phyloP scores from a whole-genome alignment of 805 yeast species.

The Scheffersomyces ergatensis region DNA sequence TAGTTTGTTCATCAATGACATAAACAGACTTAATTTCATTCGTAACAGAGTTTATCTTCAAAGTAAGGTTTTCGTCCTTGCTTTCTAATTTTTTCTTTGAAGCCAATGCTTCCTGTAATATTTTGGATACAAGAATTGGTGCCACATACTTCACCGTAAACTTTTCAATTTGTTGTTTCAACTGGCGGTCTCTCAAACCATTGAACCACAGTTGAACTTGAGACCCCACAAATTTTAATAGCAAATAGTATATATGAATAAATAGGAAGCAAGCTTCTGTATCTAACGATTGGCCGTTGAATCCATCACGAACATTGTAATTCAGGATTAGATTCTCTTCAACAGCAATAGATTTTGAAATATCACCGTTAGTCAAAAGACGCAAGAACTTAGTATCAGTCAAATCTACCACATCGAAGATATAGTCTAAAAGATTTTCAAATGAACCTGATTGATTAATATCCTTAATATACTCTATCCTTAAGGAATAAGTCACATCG shows the following conservation, averaged over 20 bases:
- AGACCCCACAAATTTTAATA: conserved; percentile 54
- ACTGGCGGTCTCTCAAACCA: conserved; percentile 63
- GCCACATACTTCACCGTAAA: conserved; percentile 64
- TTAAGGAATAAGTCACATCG: conserved; percentile 61
- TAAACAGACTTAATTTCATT: conserved; percentile 73
- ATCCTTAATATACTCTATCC: conserved; percentile 59
- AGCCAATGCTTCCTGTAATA: conserved; percentile 49
- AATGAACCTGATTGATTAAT: conserved; percentile 47
- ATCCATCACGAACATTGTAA: conserved; percentile 19
- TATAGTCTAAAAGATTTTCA: conserved; percentile 47
- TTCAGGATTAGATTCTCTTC: conserved; percentile 13
- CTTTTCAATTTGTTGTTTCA: conserved; percentile 57
- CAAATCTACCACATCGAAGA: conserved; percentile 52
- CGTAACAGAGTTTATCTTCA: conserved; percentile 58
- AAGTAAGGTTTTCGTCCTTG: conserved; percentile 46
- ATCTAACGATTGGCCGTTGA: conserved; percentile 14
- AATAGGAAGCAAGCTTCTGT: conserved; percentile 24
- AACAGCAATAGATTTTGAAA: conserved; percentile 4
- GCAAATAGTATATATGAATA: conserved; percentile 50
- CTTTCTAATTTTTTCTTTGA: conserved; percentile 32
- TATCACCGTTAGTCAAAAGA: background rate
- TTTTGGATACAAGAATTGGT: conserved; percentile 57
- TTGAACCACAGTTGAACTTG: conserved; percentile 67
- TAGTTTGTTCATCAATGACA: conserved; percentile 79
- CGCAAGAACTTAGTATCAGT: conserved; percentile 2